Conservation (phyloP, 345 rosid genomes). For the Clausena lansium region DNA sequence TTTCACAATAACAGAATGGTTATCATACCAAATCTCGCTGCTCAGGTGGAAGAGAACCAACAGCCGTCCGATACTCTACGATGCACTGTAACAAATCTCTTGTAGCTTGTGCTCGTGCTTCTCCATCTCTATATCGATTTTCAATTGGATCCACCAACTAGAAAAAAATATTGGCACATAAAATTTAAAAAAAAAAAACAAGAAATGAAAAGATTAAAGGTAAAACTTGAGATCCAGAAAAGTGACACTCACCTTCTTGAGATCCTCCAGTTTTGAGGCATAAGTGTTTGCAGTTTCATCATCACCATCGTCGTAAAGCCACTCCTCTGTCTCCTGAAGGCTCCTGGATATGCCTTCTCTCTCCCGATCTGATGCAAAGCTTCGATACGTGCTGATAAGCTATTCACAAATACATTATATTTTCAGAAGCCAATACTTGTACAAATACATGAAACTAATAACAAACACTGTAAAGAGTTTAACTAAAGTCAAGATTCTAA, state of each 20-base stretch:
- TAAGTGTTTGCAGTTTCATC: constrained; percentile 57
- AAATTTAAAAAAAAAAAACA: not conserved
- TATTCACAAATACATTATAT: constrained; percentile 19
- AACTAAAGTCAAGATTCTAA: not conserved
- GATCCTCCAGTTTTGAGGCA: constrained; percentile 38
- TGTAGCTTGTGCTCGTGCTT: constrained; percentile 45
- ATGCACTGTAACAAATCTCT: constrained; percentile 40
- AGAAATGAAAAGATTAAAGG: not conserved
- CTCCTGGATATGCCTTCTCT: constrained; percentile 50
- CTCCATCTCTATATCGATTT: constrained; percentile 49
- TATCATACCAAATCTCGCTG: constrained; percentile 37
- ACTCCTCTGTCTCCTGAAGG: constrained; percentile 58
- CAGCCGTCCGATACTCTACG: constrained; percentile 33
- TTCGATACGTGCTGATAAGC: constrained; percentile 53
- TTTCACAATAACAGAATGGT: not conserved
- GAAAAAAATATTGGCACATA: not conserved
- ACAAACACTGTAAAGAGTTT: not conserved
- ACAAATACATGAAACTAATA: not conserved
- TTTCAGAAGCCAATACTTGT: not conserved
- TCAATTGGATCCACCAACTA: constrained; percentile 59
- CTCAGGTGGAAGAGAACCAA: constrained; percentile 36
- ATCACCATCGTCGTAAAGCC: constrained; percentile 64
- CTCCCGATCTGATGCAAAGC: constrained; percentile 49
- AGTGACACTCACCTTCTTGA: constrained; percentile 37
- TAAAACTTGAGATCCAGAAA: not conserved